Conservation (phyloP, 257 asterid species). For the Perilla frutescens region DNA sequence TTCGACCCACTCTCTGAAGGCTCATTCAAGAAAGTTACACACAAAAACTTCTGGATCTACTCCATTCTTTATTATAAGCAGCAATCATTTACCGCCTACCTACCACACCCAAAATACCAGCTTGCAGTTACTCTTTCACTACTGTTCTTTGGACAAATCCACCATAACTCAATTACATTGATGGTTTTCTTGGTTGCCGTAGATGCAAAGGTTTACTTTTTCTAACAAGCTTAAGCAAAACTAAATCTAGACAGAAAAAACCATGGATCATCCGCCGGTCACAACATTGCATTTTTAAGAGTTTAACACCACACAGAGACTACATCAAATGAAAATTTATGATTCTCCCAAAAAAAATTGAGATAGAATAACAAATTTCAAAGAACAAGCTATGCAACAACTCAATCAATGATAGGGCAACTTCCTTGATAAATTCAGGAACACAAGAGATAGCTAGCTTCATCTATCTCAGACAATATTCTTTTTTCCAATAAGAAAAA, state of each 20-base stretch:
- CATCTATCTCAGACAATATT: no score
- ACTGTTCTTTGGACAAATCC: conserved; percentile 11
- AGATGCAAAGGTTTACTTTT: conserved; percentile 13
- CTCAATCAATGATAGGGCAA: no score
- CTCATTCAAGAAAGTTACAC: conserved; percentile 32
- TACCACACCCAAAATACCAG: conserved; percentile 10
- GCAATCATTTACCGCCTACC: conserved; percentile 20
- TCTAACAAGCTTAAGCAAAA: neutral
- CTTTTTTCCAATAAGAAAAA: neutral
- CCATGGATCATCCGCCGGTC: neutral
- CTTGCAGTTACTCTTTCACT: conserved; percentile 13
- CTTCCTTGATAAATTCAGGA: no score
- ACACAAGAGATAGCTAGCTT: no score
- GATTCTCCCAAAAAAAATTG: neutral
- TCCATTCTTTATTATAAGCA: neutral
- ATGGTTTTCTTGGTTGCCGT: neutral
- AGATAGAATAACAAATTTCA: conserved; percentile 15
- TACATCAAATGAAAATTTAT: neutral
- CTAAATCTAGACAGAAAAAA: conserved; percentile 13
- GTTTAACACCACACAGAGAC: conserved; percentile 13
- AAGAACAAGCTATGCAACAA: no score
- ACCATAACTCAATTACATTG: neutral
- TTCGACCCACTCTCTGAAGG: conserved; percentile 7
- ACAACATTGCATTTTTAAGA: conserved; percentile 25
- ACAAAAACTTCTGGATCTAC: conserved; percentile 35